Percentiles rank a stretch among this genome's conserved stretches.
Evolutionary conservation across 257 asterid genomes (phyloP).

Genomic region (Linaria vulgaris): DNA sequence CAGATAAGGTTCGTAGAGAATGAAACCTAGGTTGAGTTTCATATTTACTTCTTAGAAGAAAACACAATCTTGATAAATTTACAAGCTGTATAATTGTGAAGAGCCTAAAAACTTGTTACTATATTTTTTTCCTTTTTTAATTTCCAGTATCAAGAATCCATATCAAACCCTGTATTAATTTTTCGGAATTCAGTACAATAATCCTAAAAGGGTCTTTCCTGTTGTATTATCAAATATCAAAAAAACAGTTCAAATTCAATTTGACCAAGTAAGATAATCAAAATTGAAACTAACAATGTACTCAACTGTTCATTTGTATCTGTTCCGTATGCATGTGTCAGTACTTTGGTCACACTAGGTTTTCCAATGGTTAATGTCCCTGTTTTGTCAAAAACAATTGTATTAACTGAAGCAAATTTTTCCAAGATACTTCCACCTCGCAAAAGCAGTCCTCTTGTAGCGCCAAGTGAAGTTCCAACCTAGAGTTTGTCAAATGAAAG

Average conservation of each 20-base stretch:
- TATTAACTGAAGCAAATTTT: slow-evolving; percentile 71
- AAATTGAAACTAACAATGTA: slow-evolving; percentile 22
- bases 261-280: slow-evolving; percentile 23
- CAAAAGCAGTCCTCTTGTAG: slow-evolving; percentile 89
- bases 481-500: slow-evolving; percentile 29
- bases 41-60: slow-evolving; percentile 16
- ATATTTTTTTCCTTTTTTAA: not conserved
- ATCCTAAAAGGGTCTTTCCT: too few species aligned
- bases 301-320: slow-evolving; percentile 60
- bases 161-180: not conserved
- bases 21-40: not conserved
- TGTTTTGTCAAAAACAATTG: slow-evolving; percentile 93
- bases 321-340: slow-evolving; percentile 38
- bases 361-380: slow-evolving; percentile 92
- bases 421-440: slow-evolving; percentile 97
- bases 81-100: slow-evolving; percentile 21
- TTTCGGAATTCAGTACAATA: not conserved
- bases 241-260: slow-evolving; percentile 8
- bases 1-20: not conserved
- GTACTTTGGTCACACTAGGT: slow-evolving; percentile 83
- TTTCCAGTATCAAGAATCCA: not conserved
- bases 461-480: slow-evolving; percentile 99
- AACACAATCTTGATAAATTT: not conserved
- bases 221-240: slow-evolving; percentile 14
- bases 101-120: slow-evolving; percentile 12